phyloP scores from a whole-genome alignment of 805 yeast genomes.

The Yamadazyma paraphyllophila region DNA sequence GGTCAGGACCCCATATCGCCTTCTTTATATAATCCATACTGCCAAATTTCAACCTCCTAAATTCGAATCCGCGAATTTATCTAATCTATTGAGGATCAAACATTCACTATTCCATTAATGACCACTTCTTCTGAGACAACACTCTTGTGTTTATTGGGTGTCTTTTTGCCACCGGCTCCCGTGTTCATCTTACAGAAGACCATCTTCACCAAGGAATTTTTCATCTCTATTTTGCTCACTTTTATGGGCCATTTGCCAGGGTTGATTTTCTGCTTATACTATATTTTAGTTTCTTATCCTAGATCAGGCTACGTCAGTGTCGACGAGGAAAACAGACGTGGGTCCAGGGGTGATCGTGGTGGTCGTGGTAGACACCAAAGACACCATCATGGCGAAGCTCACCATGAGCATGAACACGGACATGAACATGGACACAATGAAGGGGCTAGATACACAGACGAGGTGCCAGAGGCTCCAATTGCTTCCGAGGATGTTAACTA shows the following conservation, averaged over 20 bases:
- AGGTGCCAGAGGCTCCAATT: constrained; percentile 3
- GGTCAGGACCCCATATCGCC: constrained; percentile 96
- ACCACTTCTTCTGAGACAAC: constrained; percentile 17
- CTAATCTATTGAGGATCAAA: not conserved
- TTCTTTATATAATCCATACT: constrained; percentile 80
- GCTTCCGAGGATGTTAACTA: constrained; percentile 2
- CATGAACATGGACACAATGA: too few species aligned
- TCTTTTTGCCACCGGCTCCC: constrained; percentile 40
- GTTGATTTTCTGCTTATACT: constrained; percentile 29
- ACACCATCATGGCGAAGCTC: not conserved
- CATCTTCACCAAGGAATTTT: constrained; percentile 34
- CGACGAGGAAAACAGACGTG: constrained; percentile 18
- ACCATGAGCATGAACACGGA: too few species aligned
- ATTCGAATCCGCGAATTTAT: not conserved
- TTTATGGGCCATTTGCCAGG: constrained; percentile 36
- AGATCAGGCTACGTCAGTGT: constrained; percentile 17
- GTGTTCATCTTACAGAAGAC: constrained; percentile 29
- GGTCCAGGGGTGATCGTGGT: not conserved
- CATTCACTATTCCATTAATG: not conserved
- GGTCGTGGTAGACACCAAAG: not conserved
- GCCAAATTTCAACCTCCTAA: not conserved
- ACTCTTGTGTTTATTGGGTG: constrained; percentile 29
- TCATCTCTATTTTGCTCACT: constrained; percentile 30
- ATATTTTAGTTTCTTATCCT: constrained; percentile 20
- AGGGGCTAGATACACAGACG: not conserved